Conservation (phyloP, 1,284 basidiomycete species). For the Phlebopus sp. region DNA sequence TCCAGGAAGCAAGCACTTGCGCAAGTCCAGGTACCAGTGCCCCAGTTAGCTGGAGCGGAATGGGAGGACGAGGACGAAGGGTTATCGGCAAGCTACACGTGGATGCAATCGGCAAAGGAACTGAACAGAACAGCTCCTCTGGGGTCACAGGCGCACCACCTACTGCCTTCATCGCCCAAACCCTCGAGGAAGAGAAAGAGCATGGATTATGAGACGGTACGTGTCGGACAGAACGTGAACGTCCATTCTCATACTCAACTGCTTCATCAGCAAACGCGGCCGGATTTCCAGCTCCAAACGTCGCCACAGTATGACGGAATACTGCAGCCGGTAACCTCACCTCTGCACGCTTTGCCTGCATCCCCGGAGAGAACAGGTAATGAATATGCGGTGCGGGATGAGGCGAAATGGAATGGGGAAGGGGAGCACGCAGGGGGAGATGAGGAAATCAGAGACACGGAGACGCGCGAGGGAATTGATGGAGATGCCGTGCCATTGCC, state of each 20-base stretch:
- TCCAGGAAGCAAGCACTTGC: slow-evolving; percentile 12
- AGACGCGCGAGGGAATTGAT: not conserved
- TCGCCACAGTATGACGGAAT: slow-evolving; percentile 28
- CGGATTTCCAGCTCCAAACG: not conserved
- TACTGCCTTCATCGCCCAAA: not conserved
- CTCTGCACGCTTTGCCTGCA: slow-evolving; percentile 15
- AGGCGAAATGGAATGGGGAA: not conserved
- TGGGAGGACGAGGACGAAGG: slow-evolving; percentile 7
- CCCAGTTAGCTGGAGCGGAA: slow-evolving; percentile 4
- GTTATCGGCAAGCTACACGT: not conserved
- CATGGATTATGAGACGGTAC: not conserved
- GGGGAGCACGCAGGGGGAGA: too few relatives aligned
- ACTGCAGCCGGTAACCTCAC: slow-evolving; percentile 6
- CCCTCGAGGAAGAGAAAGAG: not conserved
- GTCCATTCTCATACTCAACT: slow-evolving; percentile 9
- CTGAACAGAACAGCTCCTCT: slow-evolving; percentile 9
- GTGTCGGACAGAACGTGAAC: not conserved
- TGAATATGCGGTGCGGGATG: too few relatives aligned
- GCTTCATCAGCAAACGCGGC: too few relatives aligned
- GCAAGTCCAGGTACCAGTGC: slow-evolving; percentile 8
- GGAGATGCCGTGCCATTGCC: slow-evolving; percentile 7
- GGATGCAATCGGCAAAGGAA: not conserved
- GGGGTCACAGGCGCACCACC: slow-evolving; percentile 10
- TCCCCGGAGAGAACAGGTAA: not conserved
- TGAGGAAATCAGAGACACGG: not conserved